Conservation (phyloP, 805 yeast genomes). For the Novakomyces olei region DNA sequence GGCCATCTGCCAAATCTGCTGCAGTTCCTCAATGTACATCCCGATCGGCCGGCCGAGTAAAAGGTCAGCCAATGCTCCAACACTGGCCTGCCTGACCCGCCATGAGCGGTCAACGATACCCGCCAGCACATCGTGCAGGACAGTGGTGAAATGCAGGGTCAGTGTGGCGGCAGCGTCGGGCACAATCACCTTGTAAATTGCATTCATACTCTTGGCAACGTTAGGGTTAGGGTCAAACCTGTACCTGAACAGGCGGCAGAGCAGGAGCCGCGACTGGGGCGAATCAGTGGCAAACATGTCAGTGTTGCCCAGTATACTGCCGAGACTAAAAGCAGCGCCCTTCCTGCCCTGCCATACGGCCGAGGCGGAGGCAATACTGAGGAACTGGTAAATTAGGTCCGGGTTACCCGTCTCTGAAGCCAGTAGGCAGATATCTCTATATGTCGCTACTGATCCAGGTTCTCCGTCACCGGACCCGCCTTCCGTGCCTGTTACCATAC, state of each 20-base stretch:
- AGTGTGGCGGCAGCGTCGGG: conserved; percentile 33
- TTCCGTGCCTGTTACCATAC: conserved; percentile 54
- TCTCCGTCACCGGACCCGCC: conserved; percentile 24
- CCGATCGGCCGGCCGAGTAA: conserved; percentile 38
- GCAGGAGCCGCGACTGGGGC: conserved; percentile 32
- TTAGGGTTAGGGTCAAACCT: conserved; percentile 59
- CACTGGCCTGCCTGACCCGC: conserved; percentile 79
- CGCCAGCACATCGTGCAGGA: conserved; percentile 38
- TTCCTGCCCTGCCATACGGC: conserved; percentile 81
- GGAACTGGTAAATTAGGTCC: conserved; percentile 73
- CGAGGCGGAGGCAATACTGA: conserved; percentile 75
- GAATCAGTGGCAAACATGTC: conserved; percentile 33
- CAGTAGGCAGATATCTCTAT: conserved; percentile 47
- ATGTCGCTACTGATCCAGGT: conserved; percentile 50
- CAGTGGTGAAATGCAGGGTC: conserved; percentile 29
- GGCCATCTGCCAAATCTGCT: conserved; percentile 67
- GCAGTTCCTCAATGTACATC: conserved; percentile 24
- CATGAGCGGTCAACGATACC: conserved; percentile 72
- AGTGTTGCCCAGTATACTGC: conserved; percentile 49
- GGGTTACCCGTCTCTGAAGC: conserved; percentile 96
- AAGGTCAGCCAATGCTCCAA: conserved; percentile 46
- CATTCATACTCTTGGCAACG: conserved; percentile 66
- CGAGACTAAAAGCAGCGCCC: conserved; percentile 85
- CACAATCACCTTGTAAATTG: conserved; percentile 62
- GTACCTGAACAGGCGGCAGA: conserved; percentile 69